These are phyloP conservation scores for Drechslerella stenobrocha DNA, from an alignment of 2,329 filamentous ascomycete species.

Conservation along the genomic window DNA sequence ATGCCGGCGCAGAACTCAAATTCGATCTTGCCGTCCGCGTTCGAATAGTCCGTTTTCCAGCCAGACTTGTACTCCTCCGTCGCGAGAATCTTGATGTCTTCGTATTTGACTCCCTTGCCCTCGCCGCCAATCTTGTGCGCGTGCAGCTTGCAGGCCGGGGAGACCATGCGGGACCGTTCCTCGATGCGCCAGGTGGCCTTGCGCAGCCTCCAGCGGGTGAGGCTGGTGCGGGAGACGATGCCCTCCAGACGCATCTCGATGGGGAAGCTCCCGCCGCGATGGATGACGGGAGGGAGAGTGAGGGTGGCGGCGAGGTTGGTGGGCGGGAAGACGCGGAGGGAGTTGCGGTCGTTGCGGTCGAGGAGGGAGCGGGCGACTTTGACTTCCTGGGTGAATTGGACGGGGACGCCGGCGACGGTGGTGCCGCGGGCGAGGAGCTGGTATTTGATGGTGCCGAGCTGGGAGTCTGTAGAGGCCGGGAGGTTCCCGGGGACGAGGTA, in stretches of 20 bases:
- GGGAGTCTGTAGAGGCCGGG: constrained; percentile 78
- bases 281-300: constrained; percentile 77
- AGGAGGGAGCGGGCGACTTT: constrained; percentile 78
- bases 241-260: constrained; percentile 81
- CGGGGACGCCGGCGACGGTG: constrained; percentile 64
- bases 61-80: constrained; percentile 79
- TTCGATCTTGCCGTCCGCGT: constrained; percentile 73
- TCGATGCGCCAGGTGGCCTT: constrained; percentile 93
- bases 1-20: constrained; percentile 73
- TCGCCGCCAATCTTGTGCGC: constrained; percentile 66
- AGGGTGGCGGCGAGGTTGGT: constrained; percentile 89
- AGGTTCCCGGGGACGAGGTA: constrained; percentile 80
- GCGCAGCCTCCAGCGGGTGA: constrained; percentile 84
- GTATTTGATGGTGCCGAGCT: constrained; percentile 75
- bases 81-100: constrained; percentile 75
- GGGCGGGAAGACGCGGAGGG: constrained; percentile 90
- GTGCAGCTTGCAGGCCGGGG: constrained; percentile 79
- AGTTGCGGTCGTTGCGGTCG: constrained; percentile 79
- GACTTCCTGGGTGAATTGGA: constrained; percentile 69
- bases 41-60: constrained; percentile 81
- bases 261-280: constrained; percentile 80
- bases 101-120: constrained; percentile 72
- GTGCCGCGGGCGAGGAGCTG: constrained; percentile 71
- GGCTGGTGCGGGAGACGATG: constrained; percentile 73
- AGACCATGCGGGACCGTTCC: constrained; percentile 77